These are phyloP conservation scores for Ophiosphaerella korrae DNA, from an alignment of 2,329 filamentous ascomycete species.

Conservation along the genomic window DNA sequence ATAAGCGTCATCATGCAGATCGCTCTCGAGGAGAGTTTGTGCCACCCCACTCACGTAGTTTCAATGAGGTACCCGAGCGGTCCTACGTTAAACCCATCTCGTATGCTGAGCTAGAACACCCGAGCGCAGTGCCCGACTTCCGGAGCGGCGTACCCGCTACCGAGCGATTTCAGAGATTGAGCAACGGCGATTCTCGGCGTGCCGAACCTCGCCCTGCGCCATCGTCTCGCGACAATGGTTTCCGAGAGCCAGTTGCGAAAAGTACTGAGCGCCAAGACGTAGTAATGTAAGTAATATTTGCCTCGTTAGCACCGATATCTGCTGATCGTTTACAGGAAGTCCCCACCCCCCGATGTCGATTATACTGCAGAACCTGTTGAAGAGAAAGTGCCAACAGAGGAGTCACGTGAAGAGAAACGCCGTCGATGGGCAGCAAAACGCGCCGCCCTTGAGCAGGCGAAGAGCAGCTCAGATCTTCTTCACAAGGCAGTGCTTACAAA, in stretches of 20 bases:
- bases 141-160: constrained; percentile 16
- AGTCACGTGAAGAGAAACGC: constrained; percentile 41
- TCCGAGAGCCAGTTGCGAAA: constrained; percentile 1
- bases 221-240: constrained; percentile 7
- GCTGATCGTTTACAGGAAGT: constrained; percentile 14
- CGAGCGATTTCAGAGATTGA: constrained; percentile 6
- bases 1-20: constrained; percentile 62
- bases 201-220: constrained; percentile 6
- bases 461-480: constrained; percentile 62
- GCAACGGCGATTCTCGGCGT: constrained; percentile 2
- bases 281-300: constrained; percentile 22
- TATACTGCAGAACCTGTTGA: constrained; percentile 21
- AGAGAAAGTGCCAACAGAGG: constrained; percentile 34
- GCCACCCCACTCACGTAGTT: constrained; percentile 7
- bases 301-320: not conserved
- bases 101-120: constrained; percentile 47
- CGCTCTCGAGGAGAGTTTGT: constrained; percentile 52
- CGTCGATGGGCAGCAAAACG: constrained; percentile 42
- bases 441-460: constrained; percentile 48
- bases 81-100: constrained; percentile 32
- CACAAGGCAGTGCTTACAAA: constrained; percentile 73
- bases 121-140: constrained; percentile 45
- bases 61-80: constrained; percentile 16
- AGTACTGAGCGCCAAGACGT: constrained; percentile 16
- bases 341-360: constrained; percentile 23